A percentile compares a stretch with the other conserved stretches of the same genome.
Conservation (phyloP, 331 rosid species). For the Acacia concinna region DNA sequence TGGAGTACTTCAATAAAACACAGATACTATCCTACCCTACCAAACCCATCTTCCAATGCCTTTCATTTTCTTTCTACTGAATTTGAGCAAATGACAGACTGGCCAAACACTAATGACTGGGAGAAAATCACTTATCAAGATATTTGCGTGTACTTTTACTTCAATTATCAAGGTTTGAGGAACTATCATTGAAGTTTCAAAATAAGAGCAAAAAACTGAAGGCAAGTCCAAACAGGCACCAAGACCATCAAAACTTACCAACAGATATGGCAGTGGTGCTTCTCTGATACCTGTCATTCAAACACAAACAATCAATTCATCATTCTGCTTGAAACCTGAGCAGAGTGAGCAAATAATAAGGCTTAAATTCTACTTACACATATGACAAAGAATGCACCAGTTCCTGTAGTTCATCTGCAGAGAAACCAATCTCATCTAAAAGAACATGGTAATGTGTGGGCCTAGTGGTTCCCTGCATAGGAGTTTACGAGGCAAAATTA, state of each 20-base stretch:
- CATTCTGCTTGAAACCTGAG: not conserved
- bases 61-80: not conserved
- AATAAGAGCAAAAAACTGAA: not conserved
- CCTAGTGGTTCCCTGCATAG: slow-evolving; percentile 75
- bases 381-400: slow-evolving; percentile 94
- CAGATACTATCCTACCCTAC: not conserved
- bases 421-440: slow-evolving; percentile 73
- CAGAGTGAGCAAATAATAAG: not conserved
- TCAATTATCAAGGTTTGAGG: not conserved
- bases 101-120: not conserved
- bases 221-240: not conserved
- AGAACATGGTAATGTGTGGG: slow-evolving; percentile 95
- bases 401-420: slow-evolving; percentile 86
- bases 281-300: slow-evolving; percentile 76
- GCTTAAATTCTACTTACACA: slow-evolving; percentile 65
- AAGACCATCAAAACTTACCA: slow-evolving; percentile 44
- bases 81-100: not conserved
- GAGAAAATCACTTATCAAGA: not conserved
- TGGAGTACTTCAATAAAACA: not conserved
- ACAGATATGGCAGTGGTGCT: slow-evolving; percentile 95
- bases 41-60: not conserved
- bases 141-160: not conserved
- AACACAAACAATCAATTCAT: not conserved
- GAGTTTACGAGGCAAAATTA: slow-evolving; percentile 1
- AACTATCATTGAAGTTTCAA: not conserved